Evolutionary conservation across 805 yeast genomes (phyloP).

Genomic region (Lachancea waltii): DNA sequence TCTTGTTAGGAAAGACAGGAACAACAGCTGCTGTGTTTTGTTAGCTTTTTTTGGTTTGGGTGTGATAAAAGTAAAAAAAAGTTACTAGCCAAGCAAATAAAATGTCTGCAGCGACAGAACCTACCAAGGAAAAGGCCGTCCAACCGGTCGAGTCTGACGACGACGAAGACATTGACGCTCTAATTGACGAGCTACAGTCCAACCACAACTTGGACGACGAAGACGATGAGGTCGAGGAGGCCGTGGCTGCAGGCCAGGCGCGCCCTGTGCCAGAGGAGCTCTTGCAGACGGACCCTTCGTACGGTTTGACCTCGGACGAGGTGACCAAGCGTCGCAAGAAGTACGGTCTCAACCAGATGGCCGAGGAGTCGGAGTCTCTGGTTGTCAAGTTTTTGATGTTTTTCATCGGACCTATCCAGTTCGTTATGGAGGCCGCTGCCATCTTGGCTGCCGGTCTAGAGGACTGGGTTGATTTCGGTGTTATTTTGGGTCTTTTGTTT

Average conservation of each 20-base stretch:
- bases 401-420: slow-evolving; percentile 93
- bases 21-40: neutral
- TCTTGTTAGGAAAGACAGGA: too few species aligned
- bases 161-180: slow-evolving; percentile 65
- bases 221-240: slow-evolving; percentile 41
- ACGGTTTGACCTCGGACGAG: slow-evolving; percentile 74
- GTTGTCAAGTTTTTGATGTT: slow-evolving; percentile 75
- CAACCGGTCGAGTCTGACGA: slow-evolving; percentile 44
- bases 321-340: slow-evolving; percentile 80
- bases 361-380: slow-evolving; percentile 79
- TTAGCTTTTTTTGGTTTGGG: neutral
- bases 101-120: slow-evolving; percentile 13
- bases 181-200: slow-evolving; percentile 70
- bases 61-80: too few species aligned
- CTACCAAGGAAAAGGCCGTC: slow-evolving; percentile 15
- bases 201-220: slow-evolving; percentile 45
- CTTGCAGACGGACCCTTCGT: slow-evolving; percentile 71
- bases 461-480: slow-evolving; percentile 99
- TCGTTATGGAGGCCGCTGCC: slow-evolving; percentile 97
- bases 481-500: slow-evolving; percentile 77
- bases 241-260: slow-evolving; percentile 49
- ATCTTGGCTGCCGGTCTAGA: slow-evolving; percentile 91
- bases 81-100: too few species aligned
- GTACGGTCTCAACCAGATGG: slow-evolving; percentile 86
- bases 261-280: slow-evolving; percentile 82